Percentiles rank a stretch among this genome's conserved stretches.
Conservation (phyloP, 2,329 filamentous ascomycete genomes). For the Huntiella abstrusa region DNA sequence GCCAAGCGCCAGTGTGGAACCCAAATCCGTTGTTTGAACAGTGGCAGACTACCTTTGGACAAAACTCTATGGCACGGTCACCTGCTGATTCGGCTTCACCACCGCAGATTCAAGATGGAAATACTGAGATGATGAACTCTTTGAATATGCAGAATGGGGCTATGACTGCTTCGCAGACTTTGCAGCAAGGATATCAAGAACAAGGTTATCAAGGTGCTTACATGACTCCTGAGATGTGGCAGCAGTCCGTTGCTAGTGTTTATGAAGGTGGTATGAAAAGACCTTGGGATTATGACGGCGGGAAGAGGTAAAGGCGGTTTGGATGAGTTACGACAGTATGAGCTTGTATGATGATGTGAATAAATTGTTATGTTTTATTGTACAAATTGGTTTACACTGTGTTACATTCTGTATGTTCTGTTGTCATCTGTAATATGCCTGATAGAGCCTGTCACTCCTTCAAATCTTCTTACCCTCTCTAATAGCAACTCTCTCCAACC, state of each 20-base stretch:
- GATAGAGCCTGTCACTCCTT: neutral
- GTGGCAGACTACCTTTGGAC: conserved; percentile 86
- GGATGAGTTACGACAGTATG: neutral
- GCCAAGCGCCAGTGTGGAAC: conserved; percentile 55
- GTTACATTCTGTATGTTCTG: neutral
- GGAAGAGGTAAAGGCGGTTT: conserved; percentile 12
- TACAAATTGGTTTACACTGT: neutral
- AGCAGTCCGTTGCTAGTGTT: conserved; percentile 50
- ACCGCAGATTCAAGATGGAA: conserved; percentile 3
- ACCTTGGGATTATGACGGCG: conserved; percentile 36
- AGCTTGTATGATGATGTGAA: neutral
- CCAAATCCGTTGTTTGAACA: conserved; percentile 83
- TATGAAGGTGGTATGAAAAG: conserved; percentile 48
- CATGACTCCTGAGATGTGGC: conserved; percentile 55
- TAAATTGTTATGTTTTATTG: neutral
- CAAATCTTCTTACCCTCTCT: conserved; percentile 3
- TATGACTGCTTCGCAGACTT: conserved; percentile 19
- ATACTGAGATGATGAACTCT: conserved; percentile 5
- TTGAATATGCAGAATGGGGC: conserved; percentile 9
- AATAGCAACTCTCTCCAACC: conserved; percentile 14
- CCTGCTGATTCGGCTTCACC: conserved; percentile 26
- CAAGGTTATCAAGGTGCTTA: conserved; percentile 28
- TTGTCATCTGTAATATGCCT: neutral
- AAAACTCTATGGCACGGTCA: conserved; percentile 5
- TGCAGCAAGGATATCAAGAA: conserved; percentile 18